These are phyloP conservation scores for Paramecium sonneborni DNA, from an alignment of 73 alveolate genomes.

Conservation along the genomic window DNA sequence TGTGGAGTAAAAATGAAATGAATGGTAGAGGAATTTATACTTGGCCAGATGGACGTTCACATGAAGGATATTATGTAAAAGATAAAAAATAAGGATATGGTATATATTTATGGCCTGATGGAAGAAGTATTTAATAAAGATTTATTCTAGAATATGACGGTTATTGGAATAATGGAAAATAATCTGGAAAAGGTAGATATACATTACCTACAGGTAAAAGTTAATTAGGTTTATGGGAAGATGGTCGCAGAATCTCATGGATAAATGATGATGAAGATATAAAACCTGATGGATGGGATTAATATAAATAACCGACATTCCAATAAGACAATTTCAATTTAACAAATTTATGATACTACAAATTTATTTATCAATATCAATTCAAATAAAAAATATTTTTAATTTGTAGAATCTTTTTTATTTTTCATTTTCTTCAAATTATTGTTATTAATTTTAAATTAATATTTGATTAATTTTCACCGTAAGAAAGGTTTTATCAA, in stretches of 20 bases:
- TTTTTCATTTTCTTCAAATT: too few relatives aligned
- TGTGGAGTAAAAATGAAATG: conserved; percentile 61
- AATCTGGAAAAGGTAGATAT: conserved; percentile 70
- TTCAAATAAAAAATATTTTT: too few relatives aligned
- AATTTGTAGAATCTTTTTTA: too few relatives aligned
- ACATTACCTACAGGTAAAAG: conserved; percentile 28
- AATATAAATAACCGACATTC: background rate
- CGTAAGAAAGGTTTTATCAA: too few relatives aligned
- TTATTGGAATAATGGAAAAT: conserved; percentile 63
- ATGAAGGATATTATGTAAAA: background rate
- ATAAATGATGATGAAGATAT: background rate
- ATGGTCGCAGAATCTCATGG: conserved; percentile 29
- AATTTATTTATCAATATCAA: too few relatives aligned
- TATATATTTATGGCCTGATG: conserved; percentile 77
- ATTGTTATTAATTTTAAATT: too few relatives aligned
- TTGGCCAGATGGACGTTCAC: background rate
- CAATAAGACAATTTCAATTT: background rate
- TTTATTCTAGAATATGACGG: conserved; percentile 73
- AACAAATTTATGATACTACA: background rate
- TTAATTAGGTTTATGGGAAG: conserved; percentile 71
- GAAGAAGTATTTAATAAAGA: conserved; percentile 59
- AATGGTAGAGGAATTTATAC: conserved; percentile 63
- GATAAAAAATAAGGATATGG: conserved; percentile 83
- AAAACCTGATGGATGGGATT: background rate
- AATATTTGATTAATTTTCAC: too few relatives aligned